Base-by-base conservation (phyloP, 176 grass and related monocot species). In the Pontederia crassipes region DNA sequence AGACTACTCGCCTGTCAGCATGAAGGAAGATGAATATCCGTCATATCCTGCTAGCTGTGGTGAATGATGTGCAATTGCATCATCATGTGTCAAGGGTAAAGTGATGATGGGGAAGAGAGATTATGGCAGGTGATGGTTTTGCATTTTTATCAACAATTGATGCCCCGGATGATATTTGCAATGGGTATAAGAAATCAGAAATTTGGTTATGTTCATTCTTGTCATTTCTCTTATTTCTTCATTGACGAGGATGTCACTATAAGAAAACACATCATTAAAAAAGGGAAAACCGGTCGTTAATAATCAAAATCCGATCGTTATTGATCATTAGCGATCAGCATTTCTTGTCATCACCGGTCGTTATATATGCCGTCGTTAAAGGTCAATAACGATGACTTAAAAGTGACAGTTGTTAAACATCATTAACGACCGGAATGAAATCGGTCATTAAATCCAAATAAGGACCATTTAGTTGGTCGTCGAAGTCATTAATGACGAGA, bases 241-340 rank as follows among this genome's bases (percentile, higher is more conserved):
- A 71, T 88, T 46, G 93, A 91, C 15, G 93, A 97, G 64, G 79
- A 85, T 74, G 81, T 85, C 58, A 40, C 88, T 64, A 76, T 87
- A 5, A 82, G 47, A 81, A 85, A 68, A 76, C 79, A 26, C n/a
- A n/a, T 78, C 81, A 6, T 17, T 95, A 56, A 85, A 95, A 65
- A 60, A n/a, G n/a, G n/a, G n/a, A n/a, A n/a, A n/a, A n/a, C n/a
- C n/a, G n/a, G n/a, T n/a, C n/a, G n/a, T n/a, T n/a, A n/a, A n/a
- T n/a, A n/a, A n/a, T n/a, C n/a, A n/a, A n/a, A n/a, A n/a, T n/a
- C n/a, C n/a, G n/a, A n/a, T n/a, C n/a, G n/a, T n/a, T n/a, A n/a
- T n/a, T n/a, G n/a, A n/a, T n/a, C n/a, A n/a, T n/a, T n/a, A n/a
- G n/a, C n/a, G n/a, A n/a, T n/a, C n/a, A n/a, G n/a, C n/a, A n/a